Conservation (phyloP, 345 rosid genomes). For the Syzygium aqueum region DNA sequence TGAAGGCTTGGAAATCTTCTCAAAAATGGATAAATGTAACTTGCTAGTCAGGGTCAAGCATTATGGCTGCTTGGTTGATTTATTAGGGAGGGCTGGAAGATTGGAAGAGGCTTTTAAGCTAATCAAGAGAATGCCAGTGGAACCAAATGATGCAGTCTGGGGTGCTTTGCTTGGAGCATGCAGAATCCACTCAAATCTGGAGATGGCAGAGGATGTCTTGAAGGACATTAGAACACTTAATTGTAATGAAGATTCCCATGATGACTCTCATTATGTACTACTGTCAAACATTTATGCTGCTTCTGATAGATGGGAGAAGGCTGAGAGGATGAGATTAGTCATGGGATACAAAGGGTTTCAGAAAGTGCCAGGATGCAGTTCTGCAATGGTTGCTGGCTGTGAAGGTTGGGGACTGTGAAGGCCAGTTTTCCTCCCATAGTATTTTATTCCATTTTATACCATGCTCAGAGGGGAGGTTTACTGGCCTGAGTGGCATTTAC, state of each 20-base stretch:
- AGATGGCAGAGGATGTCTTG: conserved; percentile 37
- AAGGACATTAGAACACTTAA: conserved; percentile 18
- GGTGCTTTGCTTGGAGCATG: conserved; percentile 76
- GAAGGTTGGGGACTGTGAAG: background rate
- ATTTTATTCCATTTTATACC: background rate
- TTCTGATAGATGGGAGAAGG: conserved; percentile 49
- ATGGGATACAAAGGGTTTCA: conserved; percentile 33
- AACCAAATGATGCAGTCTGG: conserved; percentile 59
- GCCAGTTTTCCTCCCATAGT: background rate
- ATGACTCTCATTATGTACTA: conserved; percentile 34
- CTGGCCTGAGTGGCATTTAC: background rate
- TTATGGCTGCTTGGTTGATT: conserved; percentile 68
- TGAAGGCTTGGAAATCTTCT: conserved; percentile 57
- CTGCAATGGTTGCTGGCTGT: conserved; percentile 12
- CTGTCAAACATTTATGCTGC: conserved; percentile 67
- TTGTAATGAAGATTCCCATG: conserved; percentile 7
- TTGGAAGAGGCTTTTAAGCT: conserved; percentile 52
- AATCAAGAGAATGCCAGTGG: conserved; percentile 50
- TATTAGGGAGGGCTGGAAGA: conserved; percentile 62
- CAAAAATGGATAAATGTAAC: conserved; percentile 37
- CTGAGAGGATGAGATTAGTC: conserved; percentile 39
- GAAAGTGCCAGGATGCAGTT: conserved; percentile 51
- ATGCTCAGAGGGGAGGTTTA: background rate
- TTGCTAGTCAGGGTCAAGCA: conserved; percentile 41
- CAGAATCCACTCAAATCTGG: conserved; percentile 37